A percentile compares a stretch with the other conserved stretches of the same genome.
Conservation (phyloP, 2,329 filamentous ascomycete species). For the Aureobasidium mangrovei region DNA sequence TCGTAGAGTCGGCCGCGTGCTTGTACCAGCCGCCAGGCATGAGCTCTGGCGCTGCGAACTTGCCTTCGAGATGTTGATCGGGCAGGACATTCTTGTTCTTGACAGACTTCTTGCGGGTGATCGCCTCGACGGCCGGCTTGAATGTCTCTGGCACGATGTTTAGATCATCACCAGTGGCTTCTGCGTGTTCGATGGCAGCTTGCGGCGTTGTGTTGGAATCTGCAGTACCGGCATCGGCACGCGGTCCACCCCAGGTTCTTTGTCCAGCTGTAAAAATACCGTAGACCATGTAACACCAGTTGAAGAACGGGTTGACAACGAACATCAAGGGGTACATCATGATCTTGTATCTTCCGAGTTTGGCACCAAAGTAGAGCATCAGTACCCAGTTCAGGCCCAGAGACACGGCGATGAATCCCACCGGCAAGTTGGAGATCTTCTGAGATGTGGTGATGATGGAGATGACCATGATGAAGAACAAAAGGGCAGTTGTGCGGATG, state of each 20-base stretch:
- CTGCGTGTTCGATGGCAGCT: slow-evolving; percentile 75
- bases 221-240: slow-evolving; percentile 77
- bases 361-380: slow-evolving; percentile 91
- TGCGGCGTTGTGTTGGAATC: slow-evolving; percentile 67
- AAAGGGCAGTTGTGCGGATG: slow-evolving; percentile 82
- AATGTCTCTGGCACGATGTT: slow-evolving; percentile 87
- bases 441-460: slow-evolving; percentile 79
- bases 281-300: slow-evolving; percentile 98
- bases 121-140: slow-evolving; percentile 45
- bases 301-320: slow-evolving; percentile 89
- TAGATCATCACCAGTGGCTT: slow-evolving; percentile 72
- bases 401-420: slow-evolving; percentile 89
- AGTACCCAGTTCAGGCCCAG: slow-evolving; percentile 88
- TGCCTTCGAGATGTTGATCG: slow-evolving; percentile 64
- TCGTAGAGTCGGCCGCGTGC: slow-evolving; percentile 49
- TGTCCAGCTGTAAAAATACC: slow-evolving; percentile 92
- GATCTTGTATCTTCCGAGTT: slow-evolving; percentile 82
- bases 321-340: slow-evolving; percentile 97
- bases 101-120: slow-evolving; percentile 33
- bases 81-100: slow-evolving; percentile 59
- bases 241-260: slow-evolving; percentile 88
- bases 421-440: slow-evolving; percentile 66
- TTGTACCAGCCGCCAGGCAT: slow-evolving; percentile 61
- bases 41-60: slow-evolving; percentile 64
- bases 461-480: slow-evolving; percentile 90